Evolutionary conservation across 2,329 filamentous ascomycete species (phyloP), one percentile per base, ranked within the genome.

Genomic region (Blumeriella jaapii): DNA sequence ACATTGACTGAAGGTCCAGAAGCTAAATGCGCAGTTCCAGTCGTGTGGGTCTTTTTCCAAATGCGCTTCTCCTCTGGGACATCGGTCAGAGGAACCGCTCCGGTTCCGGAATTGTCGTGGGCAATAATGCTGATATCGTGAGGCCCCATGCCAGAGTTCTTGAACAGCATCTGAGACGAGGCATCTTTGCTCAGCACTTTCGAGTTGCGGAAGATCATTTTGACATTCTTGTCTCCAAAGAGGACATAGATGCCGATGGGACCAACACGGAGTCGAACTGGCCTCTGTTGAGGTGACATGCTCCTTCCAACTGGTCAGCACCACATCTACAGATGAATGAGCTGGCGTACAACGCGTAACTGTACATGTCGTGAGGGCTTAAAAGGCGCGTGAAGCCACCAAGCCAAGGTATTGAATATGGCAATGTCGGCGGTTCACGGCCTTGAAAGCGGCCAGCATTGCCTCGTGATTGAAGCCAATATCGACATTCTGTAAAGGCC

Each of bases 201-300:
- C 6, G 39, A 42, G 16, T 40, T 13, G n/a, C 30, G 35, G 26
- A 42, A 45, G 4, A 45, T 36, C 33, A 30, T 40, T 18, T 35
- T 42, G 11, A 45, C 34, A 19, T 42, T 45, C 26, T 42, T 45
- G 6, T 39, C 24, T 6, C 42, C 42, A 13, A 42, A 40, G 12
- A 45, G 33, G 11, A 42, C 35, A 13, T 42, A 45, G 5, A 45
- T 40, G 6, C 29, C 26, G 12, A 42, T 20, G 4, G 42, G 37
- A 1, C 42, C 42, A 17, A 40, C 31, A 14, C 31, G 28, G 5
- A 45, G 29, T 13, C 23, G 20, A 11, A 33, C 28, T 17, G n/a
- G n/a, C n/a, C n/a, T n/a, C n/a, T n/a, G n/a, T n/a, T n/a, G n/a
- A n/a, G n/a, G n/a, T n/a, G n/a, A n/a, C n/a, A n/a, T n/a, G n/a